Base-by-base conservation (phyloP, 176 grass and related monocot species). In the Areca catechu region DNA sequence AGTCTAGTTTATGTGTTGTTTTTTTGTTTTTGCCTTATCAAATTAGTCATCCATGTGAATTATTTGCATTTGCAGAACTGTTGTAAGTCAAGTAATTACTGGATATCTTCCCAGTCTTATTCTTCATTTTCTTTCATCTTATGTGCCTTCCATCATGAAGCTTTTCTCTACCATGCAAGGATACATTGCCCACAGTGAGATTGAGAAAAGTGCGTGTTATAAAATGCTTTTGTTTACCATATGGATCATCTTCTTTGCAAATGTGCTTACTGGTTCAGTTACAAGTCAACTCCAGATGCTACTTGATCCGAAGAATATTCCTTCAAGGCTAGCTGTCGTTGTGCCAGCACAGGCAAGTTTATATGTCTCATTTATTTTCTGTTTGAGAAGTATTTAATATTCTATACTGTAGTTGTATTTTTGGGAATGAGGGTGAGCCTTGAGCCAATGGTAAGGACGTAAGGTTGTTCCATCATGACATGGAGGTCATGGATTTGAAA, bases 191-290 rank as follows among this genome's bases (percentile, higher is more conserved):
- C 61, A 60, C 50, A 97, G 83, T 80, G 74, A 74, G 68, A 97
- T 92, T 66, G 92, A 97, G 72, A 79, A 67, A 82, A 91, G 86
- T 85, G 87, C 92, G 56, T 97, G 92, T 69, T 71, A 71, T 56
- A 98, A 92, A 78, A 93, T 98, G 94, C 84, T 98, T 64, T 70
- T 71, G 48, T 98, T 98, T 75, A 92, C 78, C 34, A 85, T 93
- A 80, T 98, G 88, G 87, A 85, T 76, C 30, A 60, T 93, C 24
- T 93, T 93, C 64, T 93, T 98, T 68, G 84, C 94, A 51, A 93
- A 98, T 68, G 79, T 98, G 65, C 84, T 98, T 68, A 86, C 76
- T 54, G 94, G 88, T 24, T 58, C 84, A 48, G 81, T 16, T 66
- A 71, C 83, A 10, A 20, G 53, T 75, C 78, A 82, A 76, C 0